A percentile compares a stretch with the other conserved stretches of the same genome.
phyloP scores from a whole-genome alignment of 2,329 filamentous ascomycete genomes.

The Paecilomyces fulvus region DNA sequence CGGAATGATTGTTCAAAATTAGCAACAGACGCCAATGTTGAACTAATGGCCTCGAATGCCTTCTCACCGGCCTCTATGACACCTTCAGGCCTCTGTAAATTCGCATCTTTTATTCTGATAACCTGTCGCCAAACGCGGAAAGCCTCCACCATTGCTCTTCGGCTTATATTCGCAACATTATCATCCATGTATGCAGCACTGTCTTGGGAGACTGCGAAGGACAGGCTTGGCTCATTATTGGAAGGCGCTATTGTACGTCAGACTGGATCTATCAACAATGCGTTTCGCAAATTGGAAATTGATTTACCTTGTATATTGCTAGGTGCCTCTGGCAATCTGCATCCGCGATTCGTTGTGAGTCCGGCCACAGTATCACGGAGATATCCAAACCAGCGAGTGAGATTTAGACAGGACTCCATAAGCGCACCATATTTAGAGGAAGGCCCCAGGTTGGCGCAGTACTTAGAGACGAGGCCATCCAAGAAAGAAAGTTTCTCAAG shows the following conservation, averaged over 20 bases:
- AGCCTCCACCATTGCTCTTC: slow-evolving; percentile 7
- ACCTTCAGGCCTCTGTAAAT: neutral
- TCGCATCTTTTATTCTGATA: slow-evolving; percentile 6
- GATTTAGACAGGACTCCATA: slow-evolving; percentile 11
- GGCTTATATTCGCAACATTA: slow-evolving; percentile 7
- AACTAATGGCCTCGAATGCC: neutral
- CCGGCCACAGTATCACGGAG: slow-evolving; percentile 17
- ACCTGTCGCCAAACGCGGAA: slow-evolving; percentile 12
- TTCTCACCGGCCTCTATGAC: neutral
- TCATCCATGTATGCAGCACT: neutral
- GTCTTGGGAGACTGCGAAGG: neutral
- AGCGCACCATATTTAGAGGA: slow-evolving; percentile 11
- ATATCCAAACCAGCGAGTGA: slow-evolving; percentile 15
- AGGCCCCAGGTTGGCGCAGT: slow-evolving; percentile 11
- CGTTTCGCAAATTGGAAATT: neutral
- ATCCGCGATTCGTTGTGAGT: slow-evolving; percentile 8
- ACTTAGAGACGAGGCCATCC: slow-evolving; percentile 8
- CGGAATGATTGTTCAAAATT: neutral
- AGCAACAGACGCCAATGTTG: neutral
- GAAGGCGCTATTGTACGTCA: neutral
- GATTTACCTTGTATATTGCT: neutral
- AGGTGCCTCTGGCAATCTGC: slow-evolving; percentile 8
- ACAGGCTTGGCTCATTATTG: neutral
- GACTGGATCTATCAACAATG: neutral
- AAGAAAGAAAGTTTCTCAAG: neutral